Evolutionary conservation across 352 stramenopile species (phyloP), one percentile per base, ranked within the genome.

Genomic region (Plasmopara muralis): DNA sequence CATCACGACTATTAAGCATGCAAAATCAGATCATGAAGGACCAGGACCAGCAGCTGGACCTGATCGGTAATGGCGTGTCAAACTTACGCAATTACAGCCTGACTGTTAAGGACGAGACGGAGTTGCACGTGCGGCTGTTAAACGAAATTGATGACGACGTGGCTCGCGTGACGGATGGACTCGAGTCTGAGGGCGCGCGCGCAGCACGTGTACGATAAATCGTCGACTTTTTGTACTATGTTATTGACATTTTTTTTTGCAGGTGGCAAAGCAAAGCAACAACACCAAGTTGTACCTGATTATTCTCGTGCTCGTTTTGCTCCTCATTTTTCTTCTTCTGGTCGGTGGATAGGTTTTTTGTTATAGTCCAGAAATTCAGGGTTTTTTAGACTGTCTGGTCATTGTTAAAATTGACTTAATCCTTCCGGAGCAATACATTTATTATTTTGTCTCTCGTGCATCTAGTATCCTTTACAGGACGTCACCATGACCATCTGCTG

Each of bases 261-360:
- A 97, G 68, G 90, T 96, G 59, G 95, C 95, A 57, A 91, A 93
- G 57, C 74, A 97, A 51, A 97, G 95, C 71, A 89, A 96, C 65
- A 96, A 96, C 64, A 96, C 97, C 56, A 95, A 95, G 64, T 71
- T 96, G 44, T 96, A 96, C 70, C 60, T 96, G 35, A 90, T 84
- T 55, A 96, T 96, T 67, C 60, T 93, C 51, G 71, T 95, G 38
- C 69, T 95, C 25, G 62, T 87, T 45, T 68, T 83, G 50, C 90
- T 95, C 55, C 76, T 96, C 56, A 82, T 94, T 46, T 87, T 96
- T 63, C 71, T 95, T 14, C 66, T 96, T n/a, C 53, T 95, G 29
- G 74, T 77, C 4, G 81, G 83, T 29, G 75, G 77, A 43, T 80
- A 62, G 64, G n/a, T n/a, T n/a, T n/a, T n/a, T n/a, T n/a, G n/a